Evolutionary conservation across 169 alveolate species (phyloP), one percentile per base, ranked within the genome.

Genomic region (Cryptosporidium muris): DNA sequence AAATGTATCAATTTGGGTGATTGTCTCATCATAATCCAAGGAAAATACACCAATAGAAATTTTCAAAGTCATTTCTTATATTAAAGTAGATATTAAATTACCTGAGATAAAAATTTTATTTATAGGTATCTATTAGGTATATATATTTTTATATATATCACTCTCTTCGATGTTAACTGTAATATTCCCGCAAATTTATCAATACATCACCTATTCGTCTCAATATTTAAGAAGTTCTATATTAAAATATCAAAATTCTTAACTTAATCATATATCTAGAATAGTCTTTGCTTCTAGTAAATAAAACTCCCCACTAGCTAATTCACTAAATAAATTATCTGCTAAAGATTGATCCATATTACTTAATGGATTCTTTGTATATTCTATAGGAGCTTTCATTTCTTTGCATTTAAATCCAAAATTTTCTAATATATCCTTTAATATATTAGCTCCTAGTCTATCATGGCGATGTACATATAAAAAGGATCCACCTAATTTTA

Each of bases 391-490:
- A 40, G 85, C 12, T 45, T 6, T 36, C n/a, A 25, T 48, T 47
- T 74, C 85, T 43, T 74, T 49, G 34, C 85, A 58, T 34, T 8
- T 9, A 42, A 74, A 38, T 2, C 67, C 67, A 3, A 38, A 3
- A 8, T 12, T 58, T 42, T 74, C 85, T 16, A 74, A 51, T 4
- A 49, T n/a, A 40, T 58, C 58, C 48, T 58, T 74, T 42, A 74
- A 74, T 14, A 58, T 60, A 12, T 62, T 43, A 5, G 85, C 56
- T 25, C 85, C 40, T 2, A 74, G 60, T 43, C 85, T 37, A n/a
- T 74, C 85, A 34, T 58, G 85, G 8, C 85, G 54, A 37, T 74
- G 62, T 3, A 74, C 85, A 49, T 74, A 74, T 25, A 58, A 54
- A 43, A 74, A 60, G 6, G 63, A 48, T 9, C 85, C 85, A 14